Evolutionary conservation across 257 asterid genomes (phyloP), one percentile per base, ranked within the genome.

Genomic region (Nicotiana knightiana): DNA sequence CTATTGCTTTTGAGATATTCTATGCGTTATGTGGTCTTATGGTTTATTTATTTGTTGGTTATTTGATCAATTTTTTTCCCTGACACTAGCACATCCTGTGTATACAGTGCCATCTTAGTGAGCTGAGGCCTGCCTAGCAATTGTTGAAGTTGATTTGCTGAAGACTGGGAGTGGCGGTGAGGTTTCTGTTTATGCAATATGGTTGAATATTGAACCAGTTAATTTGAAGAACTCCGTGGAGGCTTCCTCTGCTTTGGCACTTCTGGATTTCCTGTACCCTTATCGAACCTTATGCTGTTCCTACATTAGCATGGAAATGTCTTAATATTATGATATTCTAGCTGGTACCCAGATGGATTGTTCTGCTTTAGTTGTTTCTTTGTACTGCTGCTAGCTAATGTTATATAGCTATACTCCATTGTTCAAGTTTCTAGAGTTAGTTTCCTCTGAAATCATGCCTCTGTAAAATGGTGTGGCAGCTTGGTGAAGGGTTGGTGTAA

Each of bases 21-120:
- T 43, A 6, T 17, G 12, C 12, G 1, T 48, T 24, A 12, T 70
- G 11, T 21, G 11, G 58, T 12, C 39, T 46, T 24, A 61, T 73
- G 62, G 62, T 21, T 15, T 48, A 13, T 26, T n/a, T 46, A 26
- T 53, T 73, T 71, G 13, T 24, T 46, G 24, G 61, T 16, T 73
- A 48, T 73, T 46, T 70, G 24, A 12, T 51, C 37, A 9, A 48
- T 46, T 26, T 59, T 4, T 35, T 15, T 1, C 30, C 26, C 16
- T 62, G 79, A 6, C 28, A 24, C 39, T 73, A 15, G 26, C 16
- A n/a, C 11, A 48, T 51, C 79, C 48, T 48, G 48, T 46, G 15
- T 73, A 26, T 64, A 76, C 83, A 80, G 83, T 80, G 83, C 83
- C 83, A 64, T 80, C 83, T 15, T 80, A 80, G 53, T 6, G 77